phyloP scores from a whole-genome alignment of 1,139 yeast genomes.

The Hyphopichia khmerensis region DNA sequence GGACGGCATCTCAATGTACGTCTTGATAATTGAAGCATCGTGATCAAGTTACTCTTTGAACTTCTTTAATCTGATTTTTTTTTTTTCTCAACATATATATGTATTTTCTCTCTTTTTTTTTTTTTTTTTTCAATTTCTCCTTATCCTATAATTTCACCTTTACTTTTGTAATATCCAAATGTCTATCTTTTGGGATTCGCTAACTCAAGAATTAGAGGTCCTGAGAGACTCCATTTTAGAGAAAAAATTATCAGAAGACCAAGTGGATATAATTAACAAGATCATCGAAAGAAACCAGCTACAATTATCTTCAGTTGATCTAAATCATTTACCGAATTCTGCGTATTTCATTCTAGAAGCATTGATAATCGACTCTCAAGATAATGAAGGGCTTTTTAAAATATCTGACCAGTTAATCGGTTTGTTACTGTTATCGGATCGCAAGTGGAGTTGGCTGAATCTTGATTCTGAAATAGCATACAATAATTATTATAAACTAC shows the following conservation, averaged over 20 bases:
- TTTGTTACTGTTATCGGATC: constrained; percentile 4
- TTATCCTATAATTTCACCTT: background rate
- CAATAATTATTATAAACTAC: constrained; percentile 5
- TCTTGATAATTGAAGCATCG: background rate
- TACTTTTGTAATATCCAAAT: background rate
- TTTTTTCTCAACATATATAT: too few relatives aligned
- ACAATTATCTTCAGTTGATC: background rate
- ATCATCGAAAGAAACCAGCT: background rate
- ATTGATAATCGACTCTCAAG: background rate
- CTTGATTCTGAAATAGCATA: background rate
- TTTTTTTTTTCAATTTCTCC: background rate
- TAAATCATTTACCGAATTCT: too few relatives aligned
- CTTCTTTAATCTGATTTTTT: too few relatives aligned
- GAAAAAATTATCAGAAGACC: background rate
- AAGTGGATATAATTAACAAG: background rate
- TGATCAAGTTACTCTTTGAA: too few relatives aligned
- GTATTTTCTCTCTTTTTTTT: background rate
- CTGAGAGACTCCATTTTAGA: background rate
- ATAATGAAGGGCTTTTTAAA: background rate
- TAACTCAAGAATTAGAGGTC: background rate
- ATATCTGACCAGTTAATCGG: constrained; percentile 2
- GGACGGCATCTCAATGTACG: background rate
- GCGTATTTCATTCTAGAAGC: constrained; percentile 8
- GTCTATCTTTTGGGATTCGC: background rate
- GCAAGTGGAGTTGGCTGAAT: constrained; percentile 9